Evolutionary conservation across 2,329 filamentous ascomycete species (phyloP), one percentile per base, ranked within the genome.

Genomic region (Aureobasidium sp.): DNA sequence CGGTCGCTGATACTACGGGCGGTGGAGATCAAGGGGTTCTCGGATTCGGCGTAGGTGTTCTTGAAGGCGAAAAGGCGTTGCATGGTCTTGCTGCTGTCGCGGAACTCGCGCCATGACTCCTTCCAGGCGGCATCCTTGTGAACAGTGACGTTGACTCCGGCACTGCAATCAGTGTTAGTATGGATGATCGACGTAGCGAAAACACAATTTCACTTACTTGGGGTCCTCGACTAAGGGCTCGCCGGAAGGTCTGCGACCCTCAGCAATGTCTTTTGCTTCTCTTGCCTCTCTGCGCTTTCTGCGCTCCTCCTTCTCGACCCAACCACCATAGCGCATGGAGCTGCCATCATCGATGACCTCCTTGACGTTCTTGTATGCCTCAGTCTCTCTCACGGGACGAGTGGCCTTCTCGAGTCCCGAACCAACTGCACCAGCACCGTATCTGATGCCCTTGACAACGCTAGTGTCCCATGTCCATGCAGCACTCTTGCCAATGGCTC

Each of bases 81-180:
- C 74, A 96, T 90, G 63, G 97, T 77, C 68, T 88, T 91, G 76
- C 88, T 96, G 67, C 86, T 86, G 74, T 99, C 94, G 66, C 89
- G 88, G 84, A 97, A 99, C 57, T 94, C 89, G 70, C 88, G 86
- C 94, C 94, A 99, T n/a, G 91, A 91, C 75, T 97, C 93, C 78
- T 96, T 97, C 91, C 93, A 97, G 25, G 89, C 90, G 15, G 94
- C 87, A 69, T 99, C 94, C 77, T 99, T 99, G 82, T 99, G 94
- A 0, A 99, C 75, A 0, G 93, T 97, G 53, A 99, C 80, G 72
- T 96, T 95, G 62, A 92, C 96, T 64, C 94, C 94, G 63, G 94
- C 94, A 63, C 94, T 97, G 67, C 17, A 4, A 57, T 48, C 41
- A 25, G 41, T 57, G 67, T 78, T 72, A 77, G 74, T 70, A 62